Evolutionary conservation across 2,329 filamentous ascomycete genomes (phyloP).

Genomic region (Berkeleyomyces rouxiae): DNA sequence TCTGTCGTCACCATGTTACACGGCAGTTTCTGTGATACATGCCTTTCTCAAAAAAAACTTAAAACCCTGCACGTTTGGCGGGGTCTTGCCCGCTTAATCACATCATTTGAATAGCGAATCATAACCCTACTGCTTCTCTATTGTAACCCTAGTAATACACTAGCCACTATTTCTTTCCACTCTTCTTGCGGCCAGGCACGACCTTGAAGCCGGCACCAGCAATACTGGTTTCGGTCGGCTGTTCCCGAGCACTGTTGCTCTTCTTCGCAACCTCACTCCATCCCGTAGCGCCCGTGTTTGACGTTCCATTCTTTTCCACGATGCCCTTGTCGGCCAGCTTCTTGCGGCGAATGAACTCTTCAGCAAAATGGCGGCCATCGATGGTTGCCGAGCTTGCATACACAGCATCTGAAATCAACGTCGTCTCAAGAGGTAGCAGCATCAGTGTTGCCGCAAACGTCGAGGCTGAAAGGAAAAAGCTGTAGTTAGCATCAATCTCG

Average conservation of each 20-base stretch:
- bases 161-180: constrained; percentile 45
- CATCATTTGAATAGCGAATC: too few relatives aligned
- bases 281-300: constrained; percentile 35
- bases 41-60: neutral
- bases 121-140: too few relatives aligned
- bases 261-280: constrained; percentile 99
- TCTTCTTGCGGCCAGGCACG: constrained; percentile 83
- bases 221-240: constrained; percentile 20
- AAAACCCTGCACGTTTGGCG: neutral
- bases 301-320: constrained; percentile 53
- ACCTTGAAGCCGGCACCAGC: constrained; percentile 65
- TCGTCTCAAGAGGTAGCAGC: constrained; percentile 56
- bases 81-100: neutral
- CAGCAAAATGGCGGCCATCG: constrained; percentile 81
- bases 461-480: constrained; percentile 39
- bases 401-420: constrained; percentile 77
- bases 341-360: constrained; percentile 86
- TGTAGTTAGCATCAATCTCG: neutral
- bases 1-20: neutral
- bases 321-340: constrained; percentile 87
- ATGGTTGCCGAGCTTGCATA: constrained; percentile 78
- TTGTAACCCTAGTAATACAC: too few relatives aligned
- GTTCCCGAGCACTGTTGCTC: constrained; percentile 30
- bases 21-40: neutral
- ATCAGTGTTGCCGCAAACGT: constrained; percentile 64